Conservation (phyloP, 495 filamentous ascomycete genomes). For the Bombardia bombarda region DNA sequence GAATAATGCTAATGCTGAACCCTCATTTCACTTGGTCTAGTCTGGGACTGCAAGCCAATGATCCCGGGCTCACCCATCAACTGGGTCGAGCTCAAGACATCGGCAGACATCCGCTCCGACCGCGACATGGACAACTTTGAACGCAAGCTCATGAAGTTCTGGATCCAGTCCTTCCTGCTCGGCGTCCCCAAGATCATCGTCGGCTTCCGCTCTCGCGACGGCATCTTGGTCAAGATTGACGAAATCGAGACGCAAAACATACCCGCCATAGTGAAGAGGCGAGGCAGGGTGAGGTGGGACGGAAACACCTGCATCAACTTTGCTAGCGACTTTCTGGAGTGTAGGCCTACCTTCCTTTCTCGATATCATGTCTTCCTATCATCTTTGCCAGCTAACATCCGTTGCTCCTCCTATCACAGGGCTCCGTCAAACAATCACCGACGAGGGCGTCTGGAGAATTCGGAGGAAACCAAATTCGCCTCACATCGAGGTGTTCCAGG, state of each 20-base stretch:
- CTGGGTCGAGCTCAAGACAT: conserved; percentile 94
- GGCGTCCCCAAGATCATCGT: conserved; percentile 89
- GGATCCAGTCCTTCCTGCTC: conserved; percentile 92
- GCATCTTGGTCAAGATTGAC: conserved; percentile 60
- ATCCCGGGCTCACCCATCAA: conserved; percentile 60
- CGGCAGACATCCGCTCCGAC: conserved; percentile 55
- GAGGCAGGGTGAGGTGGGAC: conserved; percentile 66
- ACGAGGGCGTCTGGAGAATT: conserved; percentile 78
- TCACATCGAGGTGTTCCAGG: conserved; percentile 60
- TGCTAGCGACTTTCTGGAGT: conserved; percentile 64
- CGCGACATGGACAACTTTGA: conserved; percentile 69
- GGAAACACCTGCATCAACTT: conserved; percentile 90
- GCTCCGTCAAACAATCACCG: conserved; percentile 56
- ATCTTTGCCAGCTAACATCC: not conserved
- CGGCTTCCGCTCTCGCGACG: conserved; percentile 70
- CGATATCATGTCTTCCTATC: not conserved
- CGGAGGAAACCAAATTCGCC: conserved; percentile 46
- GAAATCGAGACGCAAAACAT: conserved; percentile 73
- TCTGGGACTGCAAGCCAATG: conserved; percentile 74
- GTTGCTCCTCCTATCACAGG: conserved; percentile 33
- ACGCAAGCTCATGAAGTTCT: conserved; percentile 86
- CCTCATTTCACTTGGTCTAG: conserved; percentile 28
- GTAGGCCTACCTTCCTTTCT: conserved; percentile 26
- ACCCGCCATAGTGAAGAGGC: conserved; percentile 60
- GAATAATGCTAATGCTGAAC: not conserved